Percentiles rank a stretch among this genome's conserved stretches.
These are phyloP conservation scores for Coprinellus micaceus DNA, from an alignment of 768 basidiomycete genomes.

Conservation along the genomic window DNA sequence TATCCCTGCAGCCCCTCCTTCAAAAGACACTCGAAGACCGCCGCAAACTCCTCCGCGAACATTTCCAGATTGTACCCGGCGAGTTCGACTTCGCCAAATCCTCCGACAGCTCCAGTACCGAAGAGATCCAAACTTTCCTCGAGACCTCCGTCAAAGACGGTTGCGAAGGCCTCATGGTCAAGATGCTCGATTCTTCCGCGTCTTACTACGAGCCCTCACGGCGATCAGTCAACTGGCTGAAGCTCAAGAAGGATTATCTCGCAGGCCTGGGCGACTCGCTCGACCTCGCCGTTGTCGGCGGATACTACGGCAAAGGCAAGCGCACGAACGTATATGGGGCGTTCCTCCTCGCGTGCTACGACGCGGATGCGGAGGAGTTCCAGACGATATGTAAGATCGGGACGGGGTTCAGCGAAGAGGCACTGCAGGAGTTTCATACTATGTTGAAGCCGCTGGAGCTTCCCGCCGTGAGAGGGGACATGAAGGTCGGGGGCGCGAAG, in stretches of 20 bases:
- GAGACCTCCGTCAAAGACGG: conserved; percentile 98
- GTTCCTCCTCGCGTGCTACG: conserved; percentile 96
- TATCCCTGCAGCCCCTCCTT: conserved; percentile 64
- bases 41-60: conserved; percentile 67
- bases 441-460: conserved; percentile 75
- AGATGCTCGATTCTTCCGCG: conserved; percentile 91
- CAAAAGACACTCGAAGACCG: conserved; percentile 72
- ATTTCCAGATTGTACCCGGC: conserved; percentile 78
- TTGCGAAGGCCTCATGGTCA: conserved; percentile 99
- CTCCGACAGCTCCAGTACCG: conserved; percentile 83
- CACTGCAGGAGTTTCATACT: conserved; percentile 76
- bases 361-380: conserved; percentile 88
- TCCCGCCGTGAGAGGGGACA: conserved; percentile 68
- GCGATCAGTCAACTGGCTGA: conserved; percentile 95
- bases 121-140: conserved; percentile 92
- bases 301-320: conserved; percentile 96
- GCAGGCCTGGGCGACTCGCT: conserved; percentile 95
- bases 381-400: conserved; percentile 99
- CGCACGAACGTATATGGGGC: conserved; percentile 97
- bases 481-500: conserved; percentile 89
- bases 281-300: conserved; percentile 96
- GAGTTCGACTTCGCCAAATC: conserved; percentile 94
- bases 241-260: conserved; percentile 99
- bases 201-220: conserved; percentile 95
- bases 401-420: conserved; percentile 95